Evolutionary conservation across 495 filamentous ascomycete genomes (phyloP), one percentile per base, ranked within the genome.

Genomic region (Arthonia radiata): DNA sequence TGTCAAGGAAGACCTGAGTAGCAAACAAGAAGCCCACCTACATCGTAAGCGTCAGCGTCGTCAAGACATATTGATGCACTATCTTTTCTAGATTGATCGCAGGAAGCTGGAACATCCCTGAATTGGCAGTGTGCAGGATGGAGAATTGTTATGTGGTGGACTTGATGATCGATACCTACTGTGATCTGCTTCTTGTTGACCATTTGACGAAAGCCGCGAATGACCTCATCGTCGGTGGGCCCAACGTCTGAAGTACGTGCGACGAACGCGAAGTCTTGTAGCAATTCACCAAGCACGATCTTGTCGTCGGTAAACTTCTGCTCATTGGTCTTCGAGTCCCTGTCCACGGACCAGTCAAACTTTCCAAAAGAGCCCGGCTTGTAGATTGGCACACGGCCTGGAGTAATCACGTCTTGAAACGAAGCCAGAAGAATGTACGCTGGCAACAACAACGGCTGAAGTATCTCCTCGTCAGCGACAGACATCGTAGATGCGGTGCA

Each of bases 1-100:
- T 47, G 19, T 56, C 49, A 3, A 54, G 39, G 22, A 45, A 54
- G n/a, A 45, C 24, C 12, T 54, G 52, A 2, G 39, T 39, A 14
- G 52, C 44, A 25, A 56, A 53, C 1, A 53, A 40, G 2, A 42
- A 32, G 24, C 38, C 43, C 2, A 52, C 28, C 4, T n/a, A n/a
- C n/a, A n/a, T n/a, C n/a, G n/a, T n/a, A n/a, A n/a, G n/a, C n/a
- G n/a, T n/a, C n/a, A n/a, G n/a, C n/a, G n/a, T n/a, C n/a, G n/a
- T n/a, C n/a, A n/a, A n/a, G n/a, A n/a, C n/a, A n/a, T n/a, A n/a
- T n/a, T n/a, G n/a, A n/a, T n/a, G n/a, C n/a, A n/a, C n/a, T n/a
- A n/a, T n/a, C n/a, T n/a, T n/a, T n/a, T n/a, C n/a, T n/a, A n/a
- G n/a, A n/a, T n/a, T n/a, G n/a, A n/a, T n/a, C n/a, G n/a, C n/a